Percentiles rank a stretch among this genome's conserved stretches.
phyloP scores from a whole-genome alignment of 495 filamentous ascomycete species.

The Patellaria atrata region DNA sequence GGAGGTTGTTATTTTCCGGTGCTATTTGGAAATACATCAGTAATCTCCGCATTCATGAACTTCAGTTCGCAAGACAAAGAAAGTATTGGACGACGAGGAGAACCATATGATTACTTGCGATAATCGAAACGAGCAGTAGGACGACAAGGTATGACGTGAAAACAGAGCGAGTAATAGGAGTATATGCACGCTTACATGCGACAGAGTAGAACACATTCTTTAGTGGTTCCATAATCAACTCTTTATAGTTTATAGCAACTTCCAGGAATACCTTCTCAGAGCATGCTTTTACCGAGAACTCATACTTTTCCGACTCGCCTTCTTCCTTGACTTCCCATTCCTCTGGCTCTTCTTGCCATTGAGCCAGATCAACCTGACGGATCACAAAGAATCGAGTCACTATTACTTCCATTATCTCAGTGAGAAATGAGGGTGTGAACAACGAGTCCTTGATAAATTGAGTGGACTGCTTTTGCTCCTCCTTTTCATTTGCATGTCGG shows the following conservation, averaged over 20 bases:
- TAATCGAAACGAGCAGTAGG: too few relatives aligned
- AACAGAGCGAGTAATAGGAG: background rate
- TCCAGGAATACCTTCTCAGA: conserved; percentile 90
- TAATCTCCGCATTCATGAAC: background rate
- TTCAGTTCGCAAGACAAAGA: background rate
- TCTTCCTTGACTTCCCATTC: conserved; percentile 84
- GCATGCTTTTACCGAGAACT: conserved; percentile 79
- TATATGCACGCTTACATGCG: conserved; percentile 35
- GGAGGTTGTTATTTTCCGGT: conserved; percentile 48
- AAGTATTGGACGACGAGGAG: too few relatives aligned
- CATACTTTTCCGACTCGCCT: conserved; percentile 62
- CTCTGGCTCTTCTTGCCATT: conserved; percentile 86
- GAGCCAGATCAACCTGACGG: conserved; percentile 64
- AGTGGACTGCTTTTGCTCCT: conserved; percentile 50
- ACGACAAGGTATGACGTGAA: too few relatives aligned
- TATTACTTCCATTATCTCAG: conserved; percentile 64
- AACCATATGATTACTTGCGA: too few relatives aligned
- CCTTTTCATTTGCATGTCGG: conserved; percentile 51
- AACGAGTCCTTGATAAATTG: conserved; percentile 53
- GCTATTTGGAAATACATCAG: conserved; percentile 22
- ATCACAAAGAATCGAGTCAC: conserved; percentile 84
- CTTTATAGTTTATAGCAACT: conserved; percentile 72
- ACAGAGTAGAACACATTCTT: conserved; percentile 64
- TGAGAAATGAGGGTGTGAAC: conserved; percentile 57
- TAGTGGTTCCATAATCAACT: conserved; percentile 58